Conservation (phyloP, 305 asterid genomes). For the Euphrasia arctica region DNA sequence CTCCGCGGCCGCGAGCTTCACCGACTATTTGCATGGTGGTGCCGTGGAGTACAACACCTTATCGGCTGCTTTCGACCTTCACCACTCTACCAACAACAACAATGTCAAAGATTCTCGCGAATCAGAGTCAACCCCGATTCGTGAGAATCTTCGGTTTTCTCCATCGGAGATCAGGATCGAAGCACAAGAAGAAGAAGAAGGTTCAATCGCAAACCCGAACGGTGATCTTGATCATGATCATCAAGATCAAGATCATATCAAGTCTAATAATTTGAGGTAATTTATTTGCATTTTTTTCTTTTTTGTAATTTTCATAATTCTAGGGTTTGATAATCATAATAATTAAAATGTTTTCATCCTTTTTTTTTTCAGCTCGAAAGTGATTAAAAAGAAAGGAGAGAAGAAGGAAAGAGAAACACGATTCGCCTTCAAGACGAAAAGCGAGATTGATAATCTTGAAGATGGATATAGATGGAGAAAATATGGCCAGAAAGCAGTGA, state of each 20-base stretch:
- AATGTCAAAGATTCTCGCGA: no score
- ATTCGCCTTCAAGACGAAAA: neutral
- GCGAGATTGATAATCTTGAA: conserved; percentile 7
- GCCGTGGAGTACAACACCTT: conserved; percentile 41
- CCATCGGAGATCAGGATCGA: conserved; percentile 52
- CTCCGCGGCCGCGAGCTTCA: conserved; percentile 28
- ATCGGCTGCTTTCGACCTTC: conserved; percentile 40
- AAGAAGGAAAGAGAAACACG: conserved; percentile 31
- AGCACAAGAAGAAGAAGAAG: conserved; percentile 28
- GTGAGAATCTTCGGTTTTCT: conserved; percentile 15
- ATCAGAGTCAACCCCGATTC: no score
- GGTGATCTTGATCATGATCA: no score
- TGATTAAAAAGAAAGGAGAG: conserved; percentile 42
- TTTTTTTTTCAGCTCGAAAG: conserved; percentile 35
- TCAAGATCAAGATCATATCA: conserved; percentile 25
- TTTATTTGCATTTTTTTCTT: conserved; percentile 19
- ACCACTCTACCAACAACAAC: conserved; percentile 19
- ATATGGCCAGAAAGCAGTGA: conserved; percentile 4
- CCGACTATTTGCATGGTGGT: conserved; percentile 41
- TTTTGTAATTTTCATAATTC: no score
- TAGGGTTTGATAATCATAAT: no score
- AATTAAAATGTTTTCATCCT: neutral
- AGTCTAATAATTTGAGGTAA: conserved; percentile 49
- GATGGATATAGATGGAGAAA: conserved; percentile 6
- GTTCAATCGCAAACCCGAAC: no score